These are phyloP conservation scores for Laburnicola sp. DNA, from an alignment of 2,329 filamentous ascomycete genomes.

Conservation along the genomic window DNA sequence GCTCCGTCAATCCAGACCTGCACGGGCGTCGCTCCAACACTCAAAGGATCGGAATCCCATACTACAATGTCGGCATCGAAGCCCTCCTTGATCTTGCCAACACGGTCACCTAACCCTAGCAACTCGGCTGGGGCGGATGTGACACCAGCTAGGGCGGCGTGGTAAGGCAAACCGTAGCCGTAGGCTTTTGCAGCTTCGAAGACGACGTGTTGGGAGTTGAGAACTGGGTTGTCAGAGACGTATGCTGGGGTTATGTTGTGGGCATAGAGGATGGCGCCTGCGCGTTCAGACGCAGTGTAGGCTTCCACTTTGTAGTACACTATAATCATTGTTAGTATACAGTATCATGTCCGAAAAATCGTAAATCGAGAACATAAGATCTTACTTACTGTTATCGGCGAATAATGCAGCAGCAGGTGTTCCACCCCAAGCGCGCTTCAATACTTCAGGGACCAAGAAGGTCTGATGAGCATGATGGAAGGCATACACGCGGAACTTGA, in stretches of 20 bases:
- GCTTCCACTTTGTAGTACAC: constrained; percentile 72
- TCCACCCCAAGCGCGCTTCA: constrained; percentile 47
- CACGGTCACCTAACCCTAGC: constrained; percentile 44
- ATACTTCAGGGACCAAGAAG: constrained; percentile 65
- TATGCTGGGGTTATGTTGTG: constrained; percentile 67
- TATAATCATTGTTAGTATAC: background rate
- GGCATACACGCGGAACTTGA: constrained; percentile 66
- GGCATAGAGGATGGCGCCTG: constrained; percentile 68
- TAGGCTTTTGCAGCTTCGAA: constrained; percentile 58
- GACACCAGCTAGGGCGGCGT: constrained; percentile 47
- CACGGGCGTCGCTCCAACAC: constrained; percentile 44
- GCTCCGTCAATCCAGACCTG: constrained; percentile 51
- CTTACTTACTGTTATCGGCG: constrained; percentile 60
- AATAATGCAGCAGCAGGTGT: constrained; percentile 60
- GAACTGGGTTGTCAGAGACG: constrained; percentile 71
- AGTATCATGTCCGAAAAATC: no score
- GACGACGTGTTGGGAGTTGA: constrained; percentile 70
- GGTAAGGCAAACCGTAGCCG: constrained; percentile 47
- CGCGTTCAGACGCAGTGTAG: constrained; percentile 66
- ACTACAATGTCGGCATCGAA: constrained; percentile 51
- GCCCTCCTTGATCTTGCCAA: constrained; percentile 47
- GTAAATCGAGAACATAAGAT: background rate
- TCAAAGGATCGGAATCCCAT: constrained; percentile 50
- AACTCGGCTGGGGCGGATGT: constrained; percentile 47
- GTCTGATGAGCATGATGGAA: constrained; percentile 73